phyloP scores from a whole-genome alignment of 768 basidiomycete species.

The Boletus rex-veris region DNA sequence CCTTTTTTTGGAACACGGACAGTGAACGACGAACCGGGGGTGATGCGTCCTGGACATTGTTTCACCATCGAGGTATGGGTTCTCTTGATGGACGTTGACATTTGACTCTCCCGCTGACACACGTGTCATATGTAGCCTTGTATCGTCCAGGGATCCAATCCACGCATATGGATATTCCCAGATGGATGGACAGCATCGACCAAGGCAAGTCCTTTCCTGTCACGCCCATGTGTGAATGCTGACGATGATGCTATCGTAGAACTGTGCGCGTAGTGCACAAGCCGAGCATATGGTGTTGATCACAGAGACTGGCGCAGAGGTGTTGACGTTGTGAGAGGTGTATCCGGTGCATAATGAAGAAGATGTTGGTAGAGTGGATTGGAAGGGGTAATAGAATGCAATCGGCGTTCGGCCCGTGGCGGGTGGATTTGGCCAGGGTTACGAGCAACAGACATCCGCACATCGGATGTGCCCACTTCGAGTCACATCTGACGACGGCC shows the following conservation, averaged over 20 bases:
- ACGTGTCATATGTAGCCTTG: constrained; percentile 47
- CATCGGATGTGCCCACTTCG: too few species aligned
- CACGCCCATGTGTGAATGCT: background rate
- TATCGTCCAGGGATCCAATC: constrained; percentile 70
- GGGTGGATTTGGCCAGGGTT: too few species aligned
- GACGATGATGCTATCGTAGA: constrained; percentile 39
- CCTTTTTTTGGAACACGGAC: background rate
- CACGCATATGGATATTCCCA: constrained; percentile 74
- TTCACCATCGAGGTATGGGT: constrained; percentile 83
- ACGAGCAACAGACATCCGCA: too few species aligned
- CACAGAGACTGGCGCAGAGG: constrained; percentile 73
- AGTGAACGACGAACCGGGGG: constrained; percentile 82
- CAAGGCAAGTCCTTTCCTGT: constrained; percentile 45
- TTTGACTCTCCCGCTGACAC: background rate
- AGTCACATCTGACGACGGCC: too few species aligned
- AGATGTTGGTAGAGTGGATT: too few species aligned
- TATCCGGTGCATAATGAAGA: background rate
- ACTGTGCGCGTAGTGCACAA: constrained; percentile 79
- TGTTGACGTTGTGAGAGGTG: constrained; percentile 53
- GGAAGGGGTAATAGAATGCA: too few species aligned
- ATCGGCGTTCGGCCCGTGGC: too few species aligned
- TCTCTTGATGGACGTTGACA: background rate
- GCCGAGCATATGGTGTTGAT: constrained; percentile 88
- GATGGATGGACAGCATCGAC: constrained; percentile 95
- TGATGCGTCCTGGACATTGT: constrained; percentile 82